phyloP scores from a whole-genome alignment of 305 asterid genomes.

The Solanum hybrid region DNA sequence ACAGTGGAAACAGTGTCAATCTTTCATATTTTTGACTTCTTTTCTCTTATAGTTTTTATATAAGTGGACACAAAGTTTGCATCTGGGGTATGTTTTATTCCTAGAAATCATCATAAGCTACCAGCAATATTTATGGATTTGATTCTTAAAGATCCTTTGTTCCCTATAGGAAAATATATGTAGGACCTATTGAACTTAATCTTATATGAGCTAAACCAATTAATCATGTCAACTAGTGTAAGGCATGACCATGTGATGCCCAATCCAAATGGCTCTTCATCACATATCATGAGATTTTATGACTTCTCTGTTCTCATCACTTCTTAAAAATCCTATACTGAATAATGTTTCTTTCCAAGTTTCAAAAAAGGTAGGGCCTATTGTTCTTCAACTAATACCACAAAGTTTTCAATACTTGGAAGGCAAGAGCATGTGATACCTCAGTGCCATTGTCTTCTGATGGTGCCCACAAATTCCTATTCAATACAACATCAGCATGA shows the following conservation, averaged over 20 bases:
- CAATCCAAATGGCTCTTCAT: background rate
- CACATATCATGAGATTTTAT: background rate
- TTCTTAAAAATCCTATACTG: background rate
- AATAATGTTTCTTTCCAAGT: background rate
- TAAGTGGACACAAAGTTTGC: background rate
- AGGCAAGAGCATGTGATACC: constrained; percentile 18
- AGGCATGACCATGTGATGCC: constrained; percentile 3
- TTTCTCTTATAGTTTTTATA: background rate
- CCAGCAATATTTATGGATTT: background rate
- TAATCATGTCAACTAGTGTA: background rate
- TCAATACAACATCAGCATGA: background rate
- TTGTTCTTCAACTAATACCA: background rate
- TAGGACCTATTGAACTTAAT: background rate
- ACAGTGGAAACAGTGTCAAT: too few relatives aligned
- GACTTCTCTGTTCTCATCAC: background rate
- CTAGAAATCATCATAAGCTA: background rate
- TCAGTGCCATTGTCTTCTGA: constrained; percentile 2
- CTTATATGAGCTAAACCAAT: background rate
- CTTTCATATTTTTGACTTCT: background rate
- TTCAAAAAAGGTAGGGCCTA: background rate
- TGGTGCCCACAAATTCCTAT: background rate
- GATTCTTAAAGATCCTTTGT: background rate
- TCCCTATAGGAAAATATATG: background rate
- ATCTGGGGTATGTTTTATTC: background rate
- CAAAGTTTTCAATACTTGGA: background rate